Evolutionary conservation across 2,329 filamentous ascomycete species (phyloP).

Genomic region (Peltaster fructicola): DNA sequence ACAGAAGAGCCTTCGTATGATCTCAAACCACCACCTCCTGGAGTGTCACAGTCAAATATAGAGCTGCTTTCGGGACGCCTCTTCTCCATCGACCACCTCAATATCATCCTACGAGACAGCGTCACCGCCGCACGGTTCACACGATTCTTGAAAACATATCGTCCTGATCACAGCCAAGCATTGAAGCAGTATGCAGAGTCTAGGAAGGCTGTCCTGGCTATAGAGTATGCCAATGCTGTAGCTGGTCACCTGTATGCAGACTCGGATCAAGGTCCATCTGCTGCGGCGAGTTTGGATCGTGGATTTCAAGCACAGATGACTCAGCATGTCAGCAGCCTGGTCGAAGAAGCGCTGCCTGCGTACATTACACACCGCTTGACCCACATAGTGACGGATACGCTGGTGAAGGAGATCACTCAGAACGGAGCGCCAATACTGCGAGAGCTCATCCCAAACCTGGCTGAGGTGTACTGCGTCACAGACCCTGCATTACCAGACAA

Average conservation of each 20-base stretch:
- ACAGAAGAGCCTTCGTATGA: conserved; percentile 19
- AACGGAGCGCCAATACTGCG: conserved; percentile 22
- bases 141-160: conserved; percentile 23
- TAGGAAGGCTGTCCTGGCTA: conserved; percentile 24
- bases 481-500: conserved; percentile 27
- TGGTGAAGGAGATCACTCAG: conserved; percentile 28
- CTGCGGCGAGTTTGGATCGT: conserved; percentile 21
- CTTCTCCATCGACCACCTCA: conserved; percentile 26
- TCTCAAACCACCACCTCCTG: conserved; percentile 23
- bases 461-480: conserved; percentile 28
- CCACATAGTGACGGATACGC: conserved; percentile 22
- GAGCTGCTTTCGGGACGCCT: conserved; percentile 22
- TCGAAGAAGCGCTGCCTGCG: conserved; percentile 24
- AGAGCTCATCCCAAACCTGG: conserved; percentile 24
- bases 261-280: conserved; percentile 10
- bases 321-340: conserved; percentile 18
- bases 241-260: conserved; percentile 17
- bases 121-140: conserved; percentile 19
- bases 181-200: conserved; percentile 23
- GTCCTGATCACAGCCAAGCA: conserved; percentile 17
- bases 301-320: conserved; percentile 20
- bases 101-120: conserved; percentile 23
- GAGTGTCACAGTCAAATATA: conserved; percentile 13
- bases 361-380: conserved; percentile 25
- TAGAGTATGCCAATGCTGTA: conserved; percentile 28